Evolutionary conservation across 176 grass and related monocot genomes (phyloP), one percentile per base, ranked within the genome.

Genomic region (Luzula sylvatica): DNA sequence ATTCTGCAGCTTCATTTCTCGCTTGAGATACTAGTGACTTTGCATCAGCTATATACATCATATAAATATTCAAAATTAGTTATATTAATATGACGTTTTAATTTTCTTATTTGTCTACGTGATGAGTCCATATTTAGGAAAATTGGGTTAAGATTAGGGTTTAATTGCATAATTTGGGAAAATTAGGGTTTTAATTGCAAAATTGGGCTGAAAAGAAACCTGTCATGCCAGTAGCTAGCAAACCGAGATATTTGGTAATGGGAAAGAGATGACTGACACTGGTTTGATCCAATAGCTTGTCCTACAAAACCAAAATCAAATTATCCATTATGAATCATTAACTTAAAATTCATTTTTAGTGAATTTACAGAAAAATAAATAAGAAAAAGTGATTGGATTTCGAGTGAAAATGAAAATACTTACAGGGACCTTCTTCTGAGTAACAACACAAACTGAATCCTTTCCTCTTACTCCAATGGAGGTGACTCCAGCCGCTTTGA

Each of bases 391-490:
- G 4, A 17, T 42, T 42, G 30, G 15, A 49, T 30, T 8, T 9
- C n/a, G n/a, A n/a, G n/a, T n/a, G 66, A 45, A 43, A 20, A 52
- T 39, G 20, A 22, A 47, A 19, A 5, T 50, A 80, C 93, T 92
- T 71, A 98, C 93, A 52, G 93, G 93, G 15, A 99, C 93, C 61
- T 99, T 99, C 65, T 99, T 99, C 75, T 99, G 93, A 12, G 93
- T 99, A 70, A 99, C 93, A 45, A 99, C 93, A 65, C 82, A 87
- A 32, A 99, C 75, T 45, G 72, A 87, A 75, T 92, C 86, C 68
- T 78, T 75, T 24, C 93, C 93, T 47, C 82, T 82, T 2, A 99
- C 86, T 75, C 93, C 93, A 66, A 99, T 99, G 25, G 93, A 99
- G 28, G 93, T 99, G 41, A 87, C 72, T 5, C 93, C 93, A 50